phyloP scores from a whole-genome alignment of 2,329 filamentous ascomycete genomes.

The Mycosphaerella arachidis region DNA sequence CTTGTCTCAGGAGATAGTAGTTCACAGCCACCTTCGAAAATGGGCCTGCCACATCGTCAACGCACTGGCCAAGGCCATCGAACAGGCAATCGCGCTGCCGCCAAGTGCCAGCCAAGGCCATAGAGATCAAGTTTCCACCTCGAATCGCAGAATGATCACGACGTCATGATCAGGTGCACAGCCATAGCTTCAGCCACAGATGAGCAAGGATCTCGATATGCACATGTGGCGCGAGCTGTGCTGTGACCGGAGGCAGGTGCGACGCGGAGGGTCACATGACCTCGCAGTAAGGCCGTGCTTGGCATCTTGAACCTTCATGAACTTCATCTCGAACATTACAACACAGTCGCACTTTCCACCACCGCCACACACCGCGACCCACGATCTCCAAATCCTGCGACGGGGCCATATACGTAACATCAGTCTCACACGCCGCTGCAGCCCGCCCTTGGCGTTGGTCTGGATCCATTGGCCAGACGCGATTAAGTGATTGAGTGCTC shows the following conservation, averaged over 20 bases:
- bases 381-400: neutral
- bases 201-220: neutral
- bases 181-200: neutral
- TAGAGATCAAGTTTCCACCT: neutral
- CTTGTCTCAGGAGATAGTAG: neutral
- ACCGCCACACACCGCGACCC: neutral
- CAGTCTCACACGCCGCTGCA: neutral
- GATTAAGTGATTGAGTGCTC: neutral
- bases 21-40: conserved; percentile 1
- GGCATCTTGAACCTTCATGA: neutral
- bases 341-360: neutral
- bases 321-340: neutral
- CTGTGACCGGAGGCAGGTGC: neutral
- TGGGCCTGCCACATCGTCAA: neutral
- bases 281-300: neutral
- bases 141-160: neutral
- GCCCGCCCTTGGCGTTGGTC: neutral
- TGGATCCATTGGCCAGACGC: neutral
- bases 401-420: neutral
- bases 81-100: neutral
- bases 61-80: neutral
- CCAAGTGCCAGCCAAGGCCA: neutral
- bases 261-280: neutral
- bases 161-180: neutral
- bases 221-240: neutral